Conservation (phyloP, 192 early-diverging fungal species). For the Coemansia sp. region DNA sequence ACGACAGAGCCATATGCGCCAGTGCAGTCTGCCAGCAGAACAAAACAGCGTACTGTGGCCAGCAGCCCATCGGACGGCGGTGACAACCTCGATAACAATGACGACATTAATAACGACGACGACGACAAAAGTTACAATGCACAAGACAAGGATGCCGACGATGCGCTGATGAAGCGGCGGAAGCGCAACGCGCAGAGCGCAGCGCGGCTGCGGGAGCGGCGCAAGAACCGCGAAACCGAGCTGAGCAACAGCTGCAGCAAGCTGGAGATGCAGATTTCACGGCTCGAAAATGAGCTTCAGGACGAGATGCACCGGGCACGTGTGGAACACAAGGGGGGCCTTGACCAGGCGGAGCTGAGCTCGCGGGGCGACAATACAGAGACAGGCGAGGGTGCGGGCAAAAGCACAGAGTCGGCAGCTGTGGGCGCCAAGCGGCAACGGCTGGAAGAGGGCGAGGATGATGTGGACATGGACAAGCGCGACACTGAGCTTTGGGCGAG, state of each 20-base stretch:
- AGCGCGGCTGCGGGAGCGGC: constrained; percentile 49
- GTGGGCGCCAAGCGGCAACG: constrained; percentile 18
- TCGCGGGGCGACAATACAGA: neutral
- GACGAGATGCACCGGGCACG: constrained; percentile 42
- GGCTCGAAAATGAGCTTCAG: constrained; percentile 31
- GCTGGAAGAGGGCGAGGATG: constrained; percentile 13
- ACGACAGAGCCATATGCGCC: neutral
- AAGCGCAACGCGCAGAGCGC: constrained; percentile 54
- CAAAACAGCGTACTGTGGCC: neutral
- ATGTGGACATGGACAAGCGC: constrained; percentile 10
- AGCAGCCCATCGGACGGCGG: neutral
- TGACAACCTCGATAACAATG: neutral
- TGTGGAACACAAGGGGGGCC: neutral
- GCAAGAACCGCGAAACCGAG: constrained; percentile 44
- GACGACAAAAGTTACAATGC: constrained; percentile 1
- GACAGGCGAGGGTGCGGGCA: neutral
- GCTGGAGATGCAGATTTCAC: constrained; percentile 38
- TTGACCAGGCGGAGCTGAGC: neutral
- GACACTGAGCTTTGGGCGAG: neutral
- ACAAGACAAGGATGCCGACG: constrained; percentile 19
- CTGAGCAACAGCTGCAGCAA: constrained; percentile 28
- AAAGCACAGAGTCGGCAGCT: neutral
- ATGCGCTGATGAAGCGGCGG: constrained; percentile 41
- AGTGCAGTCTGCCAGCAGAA: neutral
- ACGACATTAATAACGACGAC: constrained; percentile 4